Evolutionary conservation across 139 green algal genomes (phyloP).

Genomic region (Micractinium sp.): DNA sequence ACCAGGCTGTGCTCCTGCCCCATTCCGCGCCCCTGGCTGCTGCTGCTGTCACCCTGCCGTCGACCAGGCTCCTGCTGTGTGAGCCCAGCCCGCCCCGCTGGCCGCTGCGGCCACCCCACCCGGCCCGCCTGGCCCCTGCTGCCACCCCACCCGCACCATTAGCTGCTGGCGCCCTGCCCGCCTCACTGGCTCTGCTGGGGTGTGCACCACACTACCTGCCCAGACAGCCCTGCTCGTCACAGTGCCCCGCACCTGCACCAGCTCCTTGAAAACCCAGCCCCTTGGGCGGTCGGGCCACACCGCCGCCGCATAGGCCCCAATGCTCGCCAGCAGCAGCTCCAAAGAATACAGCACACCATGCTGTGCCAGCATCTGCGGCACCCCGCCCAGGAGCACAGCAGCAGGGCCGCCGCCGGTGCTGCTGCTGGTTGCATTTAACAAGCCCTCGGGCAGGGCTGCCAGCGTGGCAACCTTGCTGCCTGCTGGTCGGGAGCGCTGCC

Average conservation of each 20-base stretch:
- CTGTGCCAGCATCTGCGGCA: neutral
- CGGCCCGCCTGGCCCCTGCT: neutral
- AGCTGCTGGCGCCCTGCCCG: neutral
- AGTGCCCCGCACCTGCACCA: conserved; percentile 19
- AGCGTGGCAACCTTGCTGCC: neutral
- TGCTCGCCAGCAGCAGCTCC: neutral
- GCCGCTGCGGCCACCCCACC: neutral
- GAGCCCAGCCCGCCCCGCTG: no score
- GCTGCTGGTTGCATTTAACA: neutral
- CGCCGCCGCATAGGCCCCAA: conserved; percentile 31
- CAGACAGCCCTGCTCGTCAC: neutral
- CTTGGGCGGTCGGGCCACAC: conserved; percentile 27
- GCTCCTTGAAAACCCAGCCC: conserved; percentile 23
- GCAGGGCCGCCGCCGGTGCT: neutral
- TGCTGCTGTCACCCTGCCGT: no score
- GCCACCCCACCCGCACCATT: no score
- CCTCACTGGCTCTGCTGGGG: no score
- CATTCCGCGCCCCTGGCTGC: no score
- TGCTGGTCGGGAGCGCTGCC: neutral
- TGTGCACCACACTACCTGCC: no score
- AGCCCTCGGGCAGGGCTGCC: neutral
- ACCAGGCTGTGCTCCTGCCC: neutral
- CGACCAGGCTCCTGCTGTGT: no score
- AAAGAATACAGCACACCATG: neutral
- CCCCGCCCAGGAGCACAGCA: neutral